Evolutionary conservation across 1,139 yeast species (phyloP), one percentile per base, ranked within the genome.

Genomic region (Pichia sorboxylosa): DNA sequence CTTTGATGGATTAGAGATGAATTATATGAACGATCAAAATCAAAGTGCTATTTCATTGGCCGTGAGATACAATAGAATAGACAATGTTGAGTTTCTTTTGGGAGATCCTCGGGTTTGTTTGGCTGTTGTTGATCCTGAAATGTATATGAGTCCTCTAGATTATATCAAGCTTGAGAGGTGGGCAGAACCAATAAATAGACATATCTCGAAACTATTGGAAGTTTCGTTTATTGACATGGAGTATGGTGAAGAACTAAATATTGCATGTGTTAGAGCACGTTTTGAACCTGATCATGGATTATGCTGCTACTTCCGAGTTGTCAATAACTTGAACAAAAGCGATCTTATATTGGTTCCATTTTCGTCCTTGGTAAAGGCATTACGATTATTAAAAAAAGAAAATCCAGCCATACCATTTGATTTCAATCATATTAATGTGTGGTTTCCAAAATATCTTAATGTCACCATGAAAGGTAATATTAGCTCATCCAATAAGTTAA

Each of bases 51-150:
- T 41, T n/a, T 29, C 39, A 4, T 28, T 34, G 6, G 36, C 36
- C 18, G 72, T 81, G 30, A 79, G 80, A 47, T 84, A 75, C 53
- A 76, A 75, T 40, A 61, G 93, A 29, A 34, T 66, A 1, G 76
- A 71, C 2, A 80, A 81, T 38, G 59, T 84, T 15, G 48, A 55
- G 24, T 59, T 57, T 3, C 50, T 79, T 1, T 38, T 77, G 3
- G 34, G 47, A 4, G 78, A 73, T 44, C 42, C 52, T 1, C 46
- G 74, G 31, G 48, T 74, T 9, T 58, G 68, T 13, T 55, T 76
- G 16, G 41, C 55, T 16, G 57, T 54, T 34, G 63, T 61, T 34
- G 80, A 73, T 42, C 56, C 57, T 26, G 60, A 54, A 5, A 45
- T 49, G 21, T 54, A 59, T 29, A 49, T 69, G 35, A 58, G 60